These are phyloP conservation scores for Dispira simplex DNA, from an alignment of 192 early-diverging fungal species.

Conservation along the genomic window DNA sequence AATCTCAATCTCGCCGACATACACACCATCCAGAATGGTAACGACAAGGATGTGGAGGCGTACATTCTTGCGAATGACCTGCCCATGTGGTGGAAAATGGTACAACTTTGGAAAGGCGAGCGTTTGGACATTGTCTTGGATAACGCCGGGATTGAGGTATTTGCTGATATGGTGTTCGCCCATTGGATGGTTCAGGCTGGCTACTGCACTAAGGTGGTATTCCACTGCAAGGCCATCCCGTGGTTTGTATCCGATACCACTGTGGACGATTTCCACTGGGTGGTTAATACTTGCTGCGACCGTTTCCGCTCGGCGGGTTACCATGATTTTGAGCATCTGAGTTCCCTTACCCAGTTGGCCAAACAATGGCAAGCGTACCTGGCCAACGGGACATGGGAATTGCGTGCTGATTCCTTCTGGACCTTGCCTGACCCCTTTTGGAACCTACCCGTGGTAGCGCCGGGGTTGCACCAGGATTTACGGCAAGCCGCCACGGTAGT, in stretches of 20 bases:
- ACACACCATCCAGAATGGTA: constrained; percentile 48
- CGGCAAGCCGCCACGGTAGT: constrained; percentile 46
- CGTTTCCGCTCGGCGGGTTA: constrained; percentile 21
- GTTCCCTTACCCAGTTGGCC: constrained; percentile 32
- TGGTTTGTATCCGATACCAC: constrained; percentile 98
- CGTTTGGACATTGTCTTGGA: constrained; percentile 80
- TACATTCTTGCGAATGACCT: constrained; percentile 60
- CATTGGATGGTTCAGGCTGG: constrained; percentile 61
- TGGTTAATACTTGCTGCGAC: constrained; percentile 26
- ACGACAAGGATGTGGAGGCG: constrained; percentile 25
- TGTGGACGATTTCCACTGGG: constrained; percentile 59
- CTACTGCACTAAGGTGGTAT: constrained; percentile 46
- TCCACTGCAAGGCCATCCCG: constrained; percentile 78
- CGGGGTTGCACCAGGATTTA: constrained; percentile 45
- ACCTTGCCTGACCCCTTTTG: constrained; percentile 68
- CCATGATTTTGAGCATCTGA: constrained; percentile 12
- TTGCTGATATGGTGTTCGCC: constrained; percentile 73
- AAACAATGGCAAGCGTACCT: constrained; percentile 52
- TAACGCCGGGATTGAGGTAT: constrained; percentile 89
- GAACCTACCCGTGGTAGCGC: constrained; percentile 50
- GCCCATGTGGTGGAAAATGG: constrained; percentile 35
- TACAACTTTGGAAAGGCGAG: constrained; percentile 29
- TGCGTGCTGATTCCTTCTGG: constrained; percentile 72
- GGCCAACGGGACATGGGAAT: constrained; percentile 37
- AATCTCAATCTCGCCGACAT: constrained; percentile 50